Conservation (phyloP, 2,329 filamentous ascomycete genomes). For the Domatiomyces globalis region DNA sequence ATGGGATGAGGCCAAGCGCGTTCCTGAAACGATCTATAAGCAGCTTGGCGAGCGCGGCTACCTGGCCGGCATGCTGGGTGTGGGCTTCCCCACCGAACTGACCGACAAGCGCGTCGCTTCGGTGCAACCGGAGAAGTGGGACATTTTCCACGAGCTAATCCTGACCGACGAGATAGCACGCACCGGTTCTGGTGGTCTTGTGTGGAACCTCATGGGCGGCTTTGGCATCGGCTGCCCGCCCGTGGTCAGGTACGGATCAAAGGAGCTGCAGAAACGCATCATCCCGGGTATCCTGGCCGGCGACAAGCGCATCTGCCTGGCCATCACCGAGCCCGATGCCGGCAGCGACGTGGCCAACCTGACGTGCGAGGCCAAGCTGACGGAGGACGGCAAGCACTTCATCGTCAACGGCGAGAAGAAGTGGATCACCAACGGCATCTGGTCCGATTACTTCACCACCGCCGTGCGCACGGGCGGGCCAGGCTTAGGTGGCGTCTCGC, state of each 20-base stretch:
- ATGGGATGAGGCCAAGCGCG: constrained; percentile 91
- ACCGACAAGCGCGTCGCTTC: constrained; percentile 57
- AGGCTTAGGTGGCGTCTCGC: constrained; percentile 84
- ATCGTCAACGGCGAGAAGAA: constrained; percentile 99
- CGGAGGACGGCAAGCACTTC: constrained; percentile 93
- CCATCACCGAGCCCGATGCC: constrained; percentile 92
- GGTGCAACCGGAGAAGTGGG: constrained; percentile 81
- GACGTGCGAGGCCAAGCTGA: constrained; percentile 88
- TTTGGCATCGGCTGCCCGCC: constrained; percentile 91
- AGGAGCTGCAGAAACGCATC: constrained; percentile 71
- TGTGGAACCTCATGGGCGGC: constrained; percentile 95
- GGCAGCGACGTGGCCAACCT: constrained; percentile 91
- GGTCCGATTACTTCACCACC: constrained; percentile 94
- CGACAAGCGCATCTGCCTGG: constrained; percentile 93
- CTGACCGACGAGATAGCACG: constrained; percentile 90
- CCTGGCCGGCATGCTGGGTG: constrained; percentile 74
- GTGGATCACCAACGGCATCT: constrained; percentile 98
- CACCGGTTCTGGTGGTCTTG: constrained; percentile 74
- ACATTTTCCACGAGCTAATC: constrained; percentile 95
- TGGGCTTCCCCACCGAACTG: constrained; percentile 61
- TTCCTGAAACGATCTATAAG: constrained; percentile 83
- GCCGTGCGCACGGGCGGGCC: constrained; percentile 77
- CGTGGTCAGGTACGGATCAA: constrained; percentile 79
- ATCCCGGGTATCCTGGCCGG: constrained; percentile 75
- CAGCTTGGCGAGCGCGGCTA: constrained; percentile 89